Base-by-base conservation (phyloP, 768 basidiomycete genomes). In the Auricularia heimuer region DNA sequence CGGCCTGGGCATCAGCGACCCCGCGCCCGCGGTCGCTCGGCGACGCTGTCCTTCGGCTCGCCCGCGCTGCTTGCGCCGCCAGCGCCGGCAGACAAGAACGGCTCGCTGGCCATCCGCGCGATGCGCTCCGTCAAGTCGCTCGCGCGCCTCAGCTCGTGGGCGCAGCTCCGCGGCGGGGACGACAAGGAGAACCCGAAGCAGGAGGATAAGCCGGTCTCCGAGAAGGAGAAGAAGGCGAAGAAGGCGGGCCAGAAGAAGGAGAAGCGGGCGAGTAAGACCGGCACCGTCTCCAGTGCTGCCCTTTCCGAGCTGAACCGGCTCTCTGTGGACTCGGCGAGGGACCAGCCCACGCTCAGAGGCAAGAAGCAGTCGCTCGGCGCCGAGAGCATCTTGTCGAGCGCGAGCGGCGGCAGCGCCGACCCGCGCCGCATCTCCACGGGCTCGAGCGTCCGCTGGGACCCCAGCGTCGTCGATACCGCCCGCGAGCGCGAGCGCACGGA, bases 21-120 rank as follows among this genome's bases (percentile, higher is more conserved):
- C n/a, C n/a, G n/a, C 35, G 58, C 63, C 24, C 68, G n/a, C 29
- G 58, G 51, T 61, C 62, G 18, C 60, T 63, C 45, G 29, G 60
- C 45, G 34, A 54, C 36, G 65, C 3, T 61, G 51, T 47, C 62
- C 62, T 47, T 56, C 65, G n/a, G 67, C 67, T 56, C 66, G 54
- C 34, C 37, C 44, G 16, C 34, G 42, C 42, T 62, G 10, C 39
- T 11, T 42, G 36, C 36, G 16, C 45, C 39, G 21, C 37, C 45
- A 21, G 58, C 54, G 4, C 14, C 47, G n/a, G 58, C 45, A 47
- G 34, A 39, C 60, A 47, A 64, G 42, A 82, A 35, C 6, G 83
- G 81, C 36, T 90, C 88, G 0, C 88, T 92, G 54, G 90, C 90
- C 0, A 65, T 92, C 35, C 83, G 90, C 4, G 90, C 90, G 3